phyloP scores from a whole-genome alignment of 2,329 filamentous ascomycete genomes.

The Bipolaris sorokiniana region DNA sequence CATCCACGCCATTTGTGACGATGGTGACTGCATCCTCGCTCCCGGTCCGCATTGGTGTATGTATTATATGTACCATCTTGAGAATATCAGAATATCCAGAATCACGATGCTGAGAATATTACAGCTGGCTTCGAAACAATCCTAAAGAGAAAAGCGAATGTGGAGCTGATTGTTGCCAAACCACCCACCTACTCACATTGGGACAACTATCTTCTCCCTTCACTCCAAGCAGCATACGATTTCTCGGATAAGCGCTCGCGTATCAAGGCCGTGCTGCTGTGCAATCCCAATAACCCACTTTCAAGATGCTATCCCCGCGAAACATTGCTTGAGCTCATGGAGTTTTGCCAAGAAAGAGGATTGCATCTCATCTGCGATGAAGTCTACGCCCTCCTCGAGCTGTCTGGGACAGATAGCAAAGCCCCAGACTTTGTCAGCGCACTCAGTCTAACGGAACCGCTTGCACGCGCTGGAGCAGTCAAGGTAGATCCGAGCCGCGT shows the following conservation, averaged over 20 bases:
- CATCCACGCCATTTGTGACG: slow-evolving; percentile 39
- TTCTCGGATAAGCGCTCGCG: slow-evolving; percentile 33
- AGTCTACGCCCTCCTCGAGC: slow-evolving; percentile 26
- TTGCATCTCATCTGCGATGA: slow-evolving; percentile 42
- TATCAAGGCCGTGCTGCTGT: slow-evolving; percentile 41
- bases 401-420: slow-evolving; percentile 15
- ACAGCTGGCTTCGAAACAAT: slow-evolving; percentile 32
- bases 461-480: slow-evolving; percentile 36
- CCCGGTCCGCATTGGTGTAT: slow-evolving; percentile 43
- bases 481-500: slow-evolving; percentile 42
- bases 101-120: background rate
- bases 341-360: slow-evolving; percentile 41
- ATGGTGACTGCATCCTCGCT: slow-evolving; percentile 41
- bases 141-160: slow-evolving; percentile 29
- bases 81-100: too few relatives aligned
- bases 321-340: slow-evolving; percentile 38
- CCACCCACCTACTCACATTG: slow-evolving; percentile 40
- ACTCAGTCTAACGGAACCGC: slow-evolving; percentile 35
- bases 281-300: slow-evolving; percentile 39
- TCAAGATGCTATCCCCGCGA: slow-evolving; percentile 35
- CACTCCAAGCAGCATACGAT: slow-evolving; percentile 40
- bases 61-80: slow-evolving; percentile 9
- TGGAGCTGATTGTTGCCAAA: slow-evolving; percentile 34
- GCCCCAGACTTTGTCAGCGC: slow-evolving; percentile 33
- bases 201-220: slow-evolving; percentile 41